Percentiles rank a stretch among this genome's conserved stretches.
These are phyloP conservation scores for Tillandsia leiboldiana DNA, from an alignment of 176 grass and related monocot species.

Conservation along the genomic window DNA sequence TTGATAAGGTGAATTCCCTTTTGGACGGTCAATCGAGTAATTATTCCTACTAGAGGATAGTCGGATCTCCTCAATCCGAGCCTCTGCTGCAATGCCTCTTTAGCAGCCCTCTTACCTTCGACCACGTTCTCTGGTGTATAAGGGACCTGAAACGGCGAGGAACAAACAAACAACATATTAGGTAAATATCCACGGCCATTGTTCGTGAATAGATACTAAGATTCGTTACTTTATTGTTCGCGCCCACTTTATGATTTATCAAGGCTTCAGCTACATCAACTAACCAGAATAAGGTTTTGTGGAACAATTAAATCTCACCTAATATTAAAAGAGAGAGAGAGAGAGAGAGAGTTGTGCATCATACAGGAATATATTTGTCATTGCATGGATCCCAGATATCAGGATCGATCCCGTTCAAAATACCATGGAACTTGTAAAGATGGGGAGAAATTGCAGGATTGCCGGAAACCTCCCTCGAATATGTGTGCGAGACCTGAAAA, in stretches of 20 bases:
- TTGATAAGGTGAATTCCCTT: conserved; percentile 99
- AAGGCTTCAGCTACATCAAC: too few relatives aligned
- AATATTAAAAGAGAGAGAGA: background rate
- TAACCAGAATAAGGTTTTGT: too few relatives aligned
- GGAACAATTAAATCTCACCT: too few relatives aligned
- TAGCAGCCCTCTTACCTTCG: conserved; percentile 84
- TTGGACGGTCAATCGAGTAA: conserved; percentile 78
- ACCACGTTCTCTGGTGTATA: conserved; percentile 81
- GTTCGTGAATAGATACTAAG: too few relatives aligned
- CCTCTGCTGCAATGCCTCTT: conserved; percentile 74
- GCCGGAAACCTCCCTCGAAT: conserved; percentile 77
- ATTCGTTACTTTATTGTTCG: too few relatives aligned
- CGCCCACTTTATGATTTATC: too few relatives aligned
- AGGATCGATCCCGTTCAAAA: conserved; percentile 69
- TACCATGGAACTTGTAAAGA: conserved; percentile 61
- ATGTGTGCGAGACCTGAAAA: conserved; percentile 69
- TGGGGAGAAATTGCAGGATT: conserved; percentile 84
- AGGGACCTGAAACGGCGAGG: conserved; percentile 35
- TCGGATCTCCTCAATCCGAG: conserved; percentile 64
- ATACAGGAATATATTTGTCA: conserved; percentile 52
- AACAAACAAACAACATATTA: conserved; percentile 5
- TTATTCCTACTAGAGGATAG: conserved; percentile 70
- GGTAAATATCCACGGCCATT: conserved; percentile 1
- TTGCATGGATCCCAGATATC: conserved; percentile 75
- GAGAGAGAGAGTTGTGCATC: background rate